These are phyloP conservation scores for Colletotrichum sublineola DNA, from an alignment of 2,329 filamentous ascomycete species.

Conservation along the genomic window DNA sequence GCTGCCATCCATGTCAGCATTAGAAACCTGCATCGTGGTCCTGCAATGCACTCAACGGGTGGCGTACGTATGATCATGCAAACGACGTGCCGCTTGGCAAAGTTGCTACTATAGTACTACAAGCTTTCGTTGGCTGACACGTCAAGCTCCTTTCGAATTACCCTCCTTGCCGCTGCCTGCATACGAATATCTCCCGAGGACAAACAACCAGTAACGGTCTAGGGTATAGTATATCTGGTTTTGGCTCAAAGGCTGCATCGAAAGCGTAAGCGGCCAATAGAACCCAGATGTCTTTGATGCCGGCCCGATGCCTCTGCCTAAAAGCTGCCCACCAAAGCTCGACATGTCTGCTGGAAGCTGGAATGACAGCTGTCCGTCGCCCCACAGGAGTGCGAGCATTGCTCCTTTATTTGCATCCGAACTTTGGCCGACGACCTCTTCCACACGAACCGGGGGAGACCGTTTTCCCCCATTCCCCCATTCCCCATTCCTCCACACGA, in stretches of 20 bases:
- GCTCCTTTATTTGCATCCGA: conserved; percentile 28
- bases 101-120: neutral
- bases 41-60: conserved; percentile 5
- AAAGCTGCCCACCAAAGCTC: neutral
- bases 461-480: too few relatives aligned
- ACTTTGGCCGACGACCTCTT: conserved; percentile 32
- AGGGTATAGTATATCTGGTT: neutral
- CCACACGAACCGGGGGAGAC: conserved; percentile 26
- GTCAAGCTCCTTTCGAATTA: conserved; percentile 11
- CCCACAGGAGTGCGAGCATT: conserved; percentile 8
- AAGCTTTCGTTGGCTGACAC: conserved; percentile 5
- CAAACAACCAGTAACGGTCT: neutral
- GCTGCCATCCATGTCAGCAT: conserved; percentile 9
- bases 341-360: neutral
- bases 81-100: neutral
- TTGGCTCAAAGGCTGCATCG: neutral
- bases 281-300: neutral
- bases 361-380: conserved; percentile 15
- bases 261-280: neutral
- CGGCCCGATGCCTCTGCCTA: neutral
- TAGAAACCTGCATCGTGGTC: conserved; percentile 14
- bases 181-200: neutral
- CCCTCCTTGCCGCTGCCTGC: neutral
- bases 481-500: conserved; percentile 5
- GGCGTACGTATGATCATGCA: neutral